Evolutionary conservation across 164 flowering plant genomes (phyloP), one percentile per base, ranked within the genome.

Genomic region (Echeveria elegans): DNA sequence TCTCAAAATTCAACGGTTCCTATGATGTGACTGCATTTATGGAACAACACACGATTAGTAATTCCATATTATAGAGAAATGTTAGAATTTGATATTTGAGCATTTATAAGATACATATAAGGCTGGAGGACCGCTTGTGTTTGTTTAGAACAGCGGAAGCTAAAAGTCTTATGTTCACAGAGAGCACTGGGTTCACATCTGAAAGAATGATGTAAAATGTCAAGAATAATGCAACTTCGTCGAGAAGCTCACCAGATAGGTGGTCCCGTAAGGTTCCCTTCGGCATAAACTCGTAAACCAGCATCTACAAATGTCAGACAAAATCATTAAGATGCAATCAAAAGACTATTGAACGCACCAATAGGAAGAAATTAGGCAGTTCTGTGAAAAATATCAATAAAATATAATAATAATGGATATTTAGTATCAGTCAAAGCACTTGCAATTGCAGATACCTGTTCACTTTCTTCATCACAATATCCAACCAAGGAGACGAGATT

Each of bases 281-380:
- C 2, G 88, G 67, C 89, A 90, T 88, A 77, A 81, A 90, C 70
- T 90, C 92, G 71, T 90, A 90, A 28, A 88, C 82, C 79, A 90
- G 72, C 92, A 90, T 86, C 94, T 88, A 85, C n/a, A 74, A 75
- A 26, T 61, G 14, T 68, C 8, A 1, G 24, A 50, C 7, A n/a
- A 12, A 32, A 37, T 34, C 29, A 52, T 23, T 8, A 26, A 58
- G 24, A 26, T 9, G 47, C 2, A 53, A 24, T 26, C 16, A 24
- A 28, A 53, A 53, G 31, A 53, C 18, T 26, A n/a, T n/a, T n/a
- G n/a, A 26, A 18, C 8, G 60, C 10, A 53, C 30, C 60, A 26
- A 66, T 15, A 48, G 26, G 47, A 66, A 66, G 26, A 53, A 52
- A 29, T 11, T 48, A n/a, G n/a, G n/a, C 30, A 56, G 5, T 28